Evolutionary conservation across 257 asterid genomes (phyloP).

Genomic region (Ajuga chamaepitys): DNA sequence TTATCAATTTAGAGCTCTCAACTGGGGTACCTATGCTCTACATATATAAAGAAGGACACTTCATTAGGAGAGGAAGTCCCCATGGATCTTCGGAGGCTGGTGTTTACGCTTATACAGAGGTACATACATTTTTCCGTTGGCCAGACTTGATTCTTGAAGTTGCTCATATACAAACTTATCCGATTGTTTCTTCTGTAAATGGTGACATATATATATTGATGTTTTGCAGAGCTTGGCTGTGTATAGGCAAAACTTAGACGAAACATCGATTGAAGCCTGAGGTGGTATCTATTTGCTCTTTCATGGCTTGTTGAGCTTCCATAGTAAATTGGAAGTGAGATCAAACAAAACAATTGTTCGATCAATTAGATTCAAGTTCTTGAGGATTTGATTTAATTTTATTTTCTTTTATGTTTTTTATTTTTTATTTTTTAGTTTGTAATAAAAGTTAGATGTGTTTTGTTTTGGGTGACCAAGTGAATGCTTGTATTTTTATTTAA

Average conservation of each 20-base stretch:
- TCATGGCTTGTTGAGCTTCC: neutral
- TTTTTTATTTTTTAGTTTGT: no score
- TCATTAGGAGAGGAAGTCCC: conserved; percentile 77
- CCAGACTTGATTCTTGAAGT: no score
- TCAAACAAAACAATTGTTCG: neutral
- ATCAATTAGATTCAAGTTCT: neutral
- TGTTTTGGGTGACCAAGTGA: neutral
- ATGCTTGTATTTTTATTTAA: neutral
- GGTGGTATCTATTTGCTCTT: neutral
- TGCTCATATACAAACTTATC: no score
- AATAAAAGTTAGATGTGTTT: no score
- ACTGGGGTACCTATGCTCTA: conserved; percentile 97
- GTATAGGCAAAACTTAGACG: conserved; percentile 49
- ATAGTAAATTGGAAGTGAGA: neutral
- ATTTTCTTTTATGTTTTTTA: neutral
- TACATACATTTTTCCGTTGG: conserved; percentile 16
- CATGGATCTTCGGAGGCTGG: conserved; percentile 71
- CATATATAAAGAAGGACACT: conserved; percentile 55
- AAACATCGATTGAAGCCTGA: conserved; percentile 17
- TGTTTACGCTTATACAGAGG: conserved; percentile 89
- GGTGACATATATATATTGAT: no score
- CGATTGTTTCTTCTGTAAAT: no score
- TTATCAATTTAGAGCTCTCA: conserved; percentile 80
- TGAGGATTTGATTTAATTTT: neutral
- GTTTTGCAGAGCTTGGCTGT: conserved; percentile 58